A percentile compares a stretch with the other conserved stretches of the same genome.
Evolutionary conservation across 1,284 basidiomycete genomes (phyloP).

Genomic region (Cutaneotrichosporon sp.): DNA sequence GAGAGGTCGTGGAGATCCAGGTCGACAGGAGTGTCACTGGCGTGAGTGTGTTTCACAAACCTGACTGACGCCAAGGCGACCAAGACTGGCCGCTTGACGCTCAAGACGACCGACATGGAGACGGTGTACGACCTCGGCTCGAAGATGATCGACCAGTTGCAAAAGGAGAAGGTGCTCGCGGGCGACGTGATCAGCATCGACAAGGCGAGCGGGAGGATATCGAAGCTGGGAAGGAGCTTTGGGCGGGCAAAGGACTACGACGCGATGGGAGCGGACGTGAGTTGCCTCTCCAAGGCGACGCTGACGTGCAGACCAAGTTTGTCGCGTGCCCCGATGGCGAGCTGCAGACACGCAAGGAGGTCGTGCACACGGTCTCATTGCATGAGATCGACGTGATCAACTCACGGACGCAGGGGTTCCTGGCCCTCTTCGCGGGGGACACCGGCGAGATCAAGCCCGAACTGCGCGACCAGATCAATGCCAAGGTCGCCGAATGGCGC

Average conservation of each 20-base stretch:
- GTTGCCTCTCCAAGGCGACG: conserved; percentile 37
- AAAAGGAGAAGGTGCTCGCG: conserved; percentile 94
- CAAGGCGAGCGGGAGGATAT: conserved; percentile 94
- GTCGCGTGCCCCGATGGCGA: conserved; percentile 98
- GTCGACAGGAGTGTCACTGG: conserved; percentile 96
- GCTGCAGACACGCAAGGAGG: conserved; percentile 93
- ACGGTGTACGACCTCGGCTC: conserved; percentile 97
- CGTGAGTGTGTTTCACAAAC: conserved; percentile 53
- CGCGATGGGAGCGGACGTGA: conserved; percentile 94
- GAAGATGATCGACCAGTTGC: conserved; percentile 97
- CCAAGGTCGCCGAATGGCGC: conserved; percentile 94
- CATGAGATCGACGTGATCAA: conserved; percentile 99
- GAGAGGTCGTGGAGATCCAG: conserved; percentile 97
- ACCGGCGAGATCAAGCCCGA: conserved; percentile 99
- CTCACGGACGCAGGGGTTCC: conserved; percentile 84
- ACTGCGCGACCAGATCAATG: conserved; percentile 91
- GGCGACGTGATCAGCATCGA: conserved; percentile 96
- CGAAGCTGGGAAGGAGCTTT: conserved; percentile 92
- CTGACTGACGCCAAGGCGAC: conserved; percentile 62
- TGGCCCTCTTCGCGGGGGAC: conserved; percentile 69
- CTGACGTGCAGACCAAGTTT: conserved; percentile 72
- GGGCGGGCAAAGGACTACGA: conserved; percentile 96
- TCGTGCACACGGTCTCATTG: conserved; percentile 92
- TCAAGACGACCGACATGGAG: conserved; percentile 99
- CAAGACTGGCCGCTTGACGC: conserved; percentile 94